A percentile compares a stretch with the other conserved stretches of the same genome.
Evolutionary conservation across 1,284 basidiomycete genomes (phyloP).

Genomic region (Cryptococcus maquisensis): DNA sequence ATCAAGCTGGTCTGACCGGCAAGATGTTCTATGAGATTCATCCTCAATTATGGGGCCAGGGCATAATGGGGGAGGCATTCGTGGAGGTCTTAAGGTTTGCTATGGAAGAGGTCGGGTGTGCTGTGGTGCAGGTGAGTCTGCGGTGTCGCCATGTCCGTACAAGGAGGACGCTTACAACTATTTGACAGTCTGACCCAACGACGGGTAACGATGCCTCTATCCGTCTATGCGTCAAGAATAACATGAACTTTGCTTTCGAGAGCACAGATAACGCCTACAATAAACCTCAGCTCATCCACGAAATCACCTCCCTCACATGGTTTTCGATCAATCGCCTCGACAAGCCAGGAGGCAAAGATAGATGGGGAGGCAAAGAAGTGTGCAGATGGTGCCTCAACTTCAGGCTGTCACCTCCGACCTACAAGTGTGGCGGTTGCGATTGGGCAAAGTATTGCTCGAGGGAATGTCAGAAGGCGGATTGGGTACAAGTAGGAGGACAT

Average conservation of each 20-base stretch:
- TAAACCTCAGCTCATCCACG: slow-evolving; percentile 38
- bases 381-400: slow-evolving; percentile 45
- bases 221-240: slow-evolving; percentile 33
- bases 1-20: slow-evolving; percentile 20
- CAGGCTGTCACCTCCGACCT: slow-evolving; percentile 13
- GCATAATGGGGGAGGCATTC: slow-evolving; percentile 44
- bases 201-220: slow-evolving; percentile 36
- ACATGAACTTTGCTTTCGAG: slow-evolving; percentile 24
- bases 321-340: slow-evolving; percentile 22
- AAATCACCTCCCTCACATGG: slow-evolving; percentile 38
- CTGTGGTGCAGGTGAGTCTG: slow-evolving; percentile 22
- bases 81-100: slow-evolving; percentile 43
- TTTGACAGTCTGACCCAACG: slow-evolving; percentile 35
- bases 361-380: slow-evolving; percentile 32
- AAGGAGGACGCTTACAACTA: background rate
- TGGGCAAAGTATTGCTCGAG: slow-evolving; percentile 46
- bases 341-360: slow-evolving; percentile 11
- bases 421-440: slow-evolving; percentile 28
- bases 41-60: slow-evolving; percentile 45
- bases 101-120: slow-evolving; percentile 41
- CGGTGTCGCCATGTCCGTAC: too few species aligned
- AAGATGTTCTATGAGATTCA: slow-evolving; percentile 46
- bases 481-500: slow-evolving; percentile 33
- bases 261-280: slow-evolving; percentile 24
- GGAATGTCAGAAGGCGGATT: slow-evolving; percentile 44